A percentile compares a stretch with the other conserved stretches of the same genome.
Evolutionary conservation across 164 flowering plant species (phyloP).

Genomic region (Aristolochia contorta): DNA sequence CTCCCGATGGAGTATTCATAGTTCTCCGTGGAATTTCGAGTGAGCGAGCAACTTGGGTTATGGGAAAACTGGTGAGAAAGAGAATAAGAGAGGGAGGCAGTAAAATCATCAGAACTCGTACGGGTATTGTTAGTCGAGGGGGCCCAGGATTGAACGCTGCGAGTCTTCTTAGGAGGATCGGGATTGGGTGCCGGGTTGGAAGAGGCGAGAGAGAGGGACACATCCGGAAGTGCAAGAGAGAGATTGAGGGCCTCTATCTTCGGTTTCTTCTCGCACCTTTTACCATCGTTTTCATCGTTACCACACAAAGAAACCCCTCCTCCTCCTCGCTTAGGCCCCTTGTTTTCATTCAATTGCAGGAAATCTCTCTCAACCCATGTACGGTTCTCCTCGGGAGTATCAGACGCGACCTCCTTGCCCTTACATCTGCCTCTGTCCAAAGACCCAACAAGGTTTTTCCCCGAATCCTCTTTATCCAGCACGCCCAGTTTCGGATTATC

Average conservation of each 20-base stretch:
- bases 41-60: constrained; percentile 92
- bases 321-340: constrained; percentile 42
- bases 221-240: constrained; percentile 72
- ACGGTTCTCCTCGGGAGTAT: constrained; percentile 26
- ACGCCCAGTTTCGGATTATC: constrained; percentile 49
- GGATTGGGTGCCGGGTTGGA: constrained; percentile 37
- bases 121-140: constrained; percentile 53
- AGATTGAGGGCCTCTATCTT: constrained; percentile 76
- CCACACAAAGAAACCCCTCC: constrained; percentile 18
- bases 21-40: constrained; percentile 69
- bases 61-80: constrained; percentile 74
- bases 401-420: constrained; percentile 61
- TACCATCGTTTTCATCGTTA: constrained; percentile 28
- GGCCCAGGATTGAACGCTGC: constrained; percentile 51
- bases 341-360: constrained; percentile 43
- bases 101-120: constrained; percentile 72
- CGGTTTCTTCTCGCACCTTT: constrained; percentile 46
- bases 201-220: constrained; percentile 55
- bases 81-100: constrained; percentile 69
- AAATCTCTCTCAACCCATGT: constrained; percentile 90
- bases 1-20: constrained; percentile 63
- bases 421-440: constrained; percentile 32
- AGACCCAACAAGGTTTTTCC: constrained; percentile 25
- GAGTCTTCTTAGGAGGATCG: constrained; percentile 28
- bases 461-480: constrained; percentile 31